phyloP scores from a whole-genome alignment of 2,329 filamentous ascomycete species.

The Arachnopeziza araneosa region DNA sequence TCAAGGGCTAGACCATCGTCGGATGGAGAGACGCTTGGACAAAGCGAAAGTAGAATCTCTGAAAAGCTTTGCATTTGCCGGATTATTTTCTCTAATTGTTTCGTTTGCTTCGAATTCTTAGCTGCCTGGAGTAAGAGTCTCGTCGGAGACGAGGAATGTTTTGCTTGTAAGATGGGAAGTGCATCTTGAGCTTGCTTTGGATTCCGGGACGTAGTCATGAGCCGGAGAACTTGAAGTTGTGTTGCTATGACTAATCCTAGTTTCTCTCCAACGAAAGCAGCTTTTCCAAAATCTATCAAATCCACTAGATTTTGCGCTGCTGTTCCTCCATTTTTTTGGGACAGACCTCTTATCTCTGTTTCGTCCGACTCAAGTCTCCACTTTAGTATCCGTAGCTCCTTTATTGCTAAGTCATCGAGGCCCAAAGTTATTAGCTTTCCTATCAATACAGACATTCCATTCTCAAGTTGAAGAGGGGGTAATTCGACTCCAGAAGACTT shows the following conservation, averaged over 20 bases:
- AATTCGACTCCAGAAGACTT: constrained; percentile 47
- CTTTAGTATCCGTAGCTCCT: constrained; percentile 63
- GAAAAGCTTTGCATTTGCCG: constrained; percentile 63
- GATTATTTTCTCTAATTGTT: constrained; percentile 51
- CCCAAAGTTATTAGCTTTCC: constrained; percentile 60
- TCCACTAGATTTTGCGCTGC: constrained; percentile 46
- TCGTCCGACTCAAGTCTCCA: constrained; percentile 43
- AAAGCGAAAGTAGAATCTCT: constrained; percentile 58
- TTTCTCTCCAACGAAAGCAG: constrained; percentile 37
- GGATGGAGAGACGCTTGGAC: constrained; percentile 59
- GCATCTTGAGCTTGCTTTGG: constrained; percentile 53
- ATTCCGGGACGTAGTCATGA: constrained; percentile 56
- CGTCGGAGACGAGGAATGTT: constrained; percentile 50
- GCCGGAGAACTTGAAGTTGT: constrained; percentile 59
- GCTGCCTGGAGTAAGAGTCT: constrained; percentile 46
- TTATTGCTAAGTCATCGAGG: constrained; percentile 61
- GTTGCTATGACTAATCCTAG: constrained; percentile 54
- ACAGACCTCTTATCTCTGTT: constrained; percentile 23
- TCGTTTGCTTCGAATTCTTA: constrained; percentile 32
- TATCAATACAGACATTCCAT: constrained; percentile 64
- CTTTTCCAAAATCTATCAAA: constrained; percentile 54
- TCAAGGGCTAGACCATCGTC: constrained; percentile 54
- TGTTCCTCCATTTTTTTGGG: constrained; percentile 30
- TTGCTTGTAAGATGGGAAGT: constrained; percentile 48
- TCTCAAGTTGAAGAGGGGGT: constrained; percentile 64